A percentile compares a stretch with the other conserved stretches of the same genome.
Evolutionary conservation across 352 stramenopile species (phyloP).

Genomic region (Pythium coloratum): DNA sequence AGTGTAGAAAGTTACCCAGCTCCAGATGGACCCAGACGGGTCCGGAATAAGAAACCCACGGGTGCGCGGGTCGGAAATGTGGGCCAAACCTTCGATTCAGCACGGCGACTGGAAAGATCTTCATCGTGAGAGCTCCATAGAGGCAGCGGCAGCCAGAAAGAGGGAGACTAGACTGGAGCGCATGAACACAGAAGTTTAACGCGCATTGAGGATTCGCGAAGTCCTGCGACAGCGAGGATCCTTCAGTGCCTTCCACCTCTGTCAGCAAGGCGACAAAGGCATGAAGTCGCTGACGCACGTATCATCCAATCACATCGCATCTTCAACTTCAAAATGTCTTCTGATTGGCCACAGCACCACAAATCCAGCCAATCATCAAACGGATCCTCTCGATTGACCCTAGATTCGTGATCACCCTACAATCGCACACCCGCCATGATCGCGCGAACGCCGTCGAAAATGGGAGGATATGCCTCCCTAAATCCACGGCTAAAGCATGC

Average conservation of each 20-base stretch:
- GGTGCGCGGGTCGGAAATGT: background rate
- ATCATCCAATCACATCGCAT: conserved; percentile 23
- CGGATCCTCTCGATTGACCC: background rate
- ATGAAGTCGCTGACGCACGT: conserved; percentile 18
- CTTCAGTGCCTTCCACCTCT: background rate
- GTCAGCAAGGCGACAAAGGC: conserved; percentile 1
- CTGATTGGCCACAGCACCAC: conserved; percentile 7
- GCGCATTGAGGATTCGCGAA: too few relatives aligned
- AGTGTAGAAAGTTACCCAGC: background rate
- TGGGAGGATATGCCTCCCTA: background rate
- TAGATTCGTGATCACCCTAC: conserved; percentile 22
- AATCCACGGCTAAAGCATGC: background rate
- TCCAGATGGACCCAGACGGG: background rate
- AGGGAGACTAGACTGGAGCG: background rate
- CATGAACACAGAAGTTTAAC: background rate
- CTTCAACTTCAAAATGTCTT: conserved; percentile 28
- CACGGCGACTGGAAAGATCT: conserved; percentile 1
- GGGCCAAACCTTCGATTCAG: background rate
- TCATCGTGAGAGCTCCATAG: background rate
- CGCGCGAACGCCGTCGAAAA: conserved; percentile 2
- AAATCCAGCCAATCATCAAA: conserved; percentile 15
- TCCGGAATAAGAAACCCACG: background rate
- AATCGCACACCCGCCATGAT: background rate
- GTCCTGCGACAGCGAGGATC: background rate
- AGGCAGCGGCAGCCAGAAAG: too few relatives aligned